Base-by-base conservation (phyloP, 352 stramenopile genomes). In the Elongisporangium undulatum region DNA sequence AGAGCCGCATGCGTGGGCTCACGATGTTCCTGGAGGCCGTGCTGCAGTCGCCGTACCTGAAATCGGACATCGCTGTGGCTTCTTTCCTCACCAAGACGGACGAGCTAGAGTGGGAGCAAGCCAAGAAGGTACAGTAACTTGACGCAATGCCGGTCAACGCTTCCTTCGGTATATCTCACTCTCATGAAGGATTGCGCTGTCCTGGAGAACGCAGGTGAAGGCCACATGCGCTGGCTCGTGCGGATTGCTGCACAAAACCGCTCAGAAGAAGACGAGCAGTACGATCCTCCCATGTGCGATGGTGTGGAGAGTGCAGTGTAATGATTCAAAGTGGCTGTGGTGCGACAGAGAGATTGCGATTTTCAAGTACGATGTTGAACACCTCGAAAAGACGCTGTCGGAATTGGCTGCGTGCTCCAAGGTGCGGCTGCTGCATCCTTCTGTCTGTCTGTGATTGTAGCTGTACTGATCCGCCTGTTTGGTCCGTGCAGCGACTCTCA, bases 181-280 rank as follows among this genome's bases (percentile, higher is more conserved):
- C 39, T 41, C 39, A 3, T 61, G n/a, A 56, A 71, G 61, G 59
- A 64, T n/a, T 79, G 69, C 3, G 59, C 57, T 2, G 63, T 85
- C 56, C 62, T 86, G 66, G 82, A 92, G 34, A 85, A 89, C 56
- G 82, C 70, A 13, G 79, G 82, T 16, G 49, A 62, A 7, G 79
- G 82, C 0, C 79, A 92, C 57, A 67, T 89, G 63, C 75, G 74
- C 21, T 91, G 82, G 82, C 80, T 91, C 57, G 71, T 83, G 56
- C 78, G 75, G 13, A 75, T 91, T 56, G 53, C 77, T 13, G 69
- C 58, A 22, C 61, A 78, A 26, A 52, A 62, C n/a, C 67, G 77
- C 10, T 56, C 61, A 0, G 50, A 50, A 12, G 75, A 67, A 6
- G 66, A 67, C 13, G 77, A 90, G 4, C 61, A 60, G 81, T 90